Conservation (phyloP, 768 basidiomycete genomes). For the Suillus occidentalis region DNA sequence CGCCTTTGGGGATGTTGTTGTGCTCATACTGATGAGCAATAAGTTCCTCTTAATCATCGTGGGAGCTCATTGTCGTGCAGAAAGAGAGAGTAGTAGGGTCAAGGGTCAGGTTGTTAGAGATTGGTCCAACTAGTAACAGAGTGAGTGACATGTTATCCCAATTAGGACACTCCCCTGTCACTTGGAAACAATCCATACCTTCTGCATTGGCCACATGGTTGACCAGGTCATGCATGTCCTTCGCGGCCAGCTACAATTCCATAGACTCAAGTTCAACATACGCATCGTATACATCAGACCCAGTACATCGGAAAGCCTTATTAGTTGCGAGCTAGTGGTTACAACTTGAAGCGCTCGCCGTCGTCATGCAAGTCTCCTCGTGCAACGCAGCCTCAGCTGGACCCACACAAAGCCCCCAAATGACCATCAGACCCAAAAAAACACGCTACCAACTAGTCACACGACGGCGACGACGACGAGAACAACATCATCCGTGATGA, state of each 20-base stretch:
- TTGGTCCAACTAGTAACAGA: background rate
- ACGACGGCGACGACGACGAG: background rate
- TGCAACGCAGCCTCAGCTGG: background rate
- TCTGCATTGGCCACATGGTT: background rate
- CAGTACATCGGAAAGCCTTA: background rate
- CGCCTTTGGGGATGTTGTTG: slow-evolving; percentile 66
- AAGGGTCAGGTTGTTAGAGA: slow-evolving; percentile 18
- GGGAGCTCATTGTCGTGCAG: slow-evolving; percentile 60
- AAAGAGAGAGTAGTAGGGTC: slow-evolving; percentile 16
- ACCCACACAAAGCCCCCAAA: background rate
- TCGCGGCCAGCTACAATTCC: background rate
- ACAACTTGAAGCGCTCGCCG: background rate
- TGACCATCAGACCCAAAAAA: background rate
- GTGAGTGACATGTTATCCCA: background rate
- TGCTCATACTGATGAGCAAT: slow-evolving; percentile 94
- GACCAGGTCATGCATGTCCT: background rate
- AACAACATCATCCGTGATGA: background rate
- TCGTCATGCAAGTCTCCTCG: background rate
- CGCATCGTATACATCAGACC: background rate
- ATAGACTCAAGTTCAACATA: background rate
- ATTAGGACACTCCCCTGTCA: background rate
- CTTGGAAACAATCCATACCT: background rate
- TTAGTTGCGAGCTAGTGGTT: background rate
- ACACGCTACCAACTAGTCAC: background rate
- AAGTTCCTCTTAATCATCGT: slow-evolving; percentile 89